Base-by-base conservation (phyloP, 1,284 basidiomycete genomes). In the Hymenochaete sp. region DNA sequence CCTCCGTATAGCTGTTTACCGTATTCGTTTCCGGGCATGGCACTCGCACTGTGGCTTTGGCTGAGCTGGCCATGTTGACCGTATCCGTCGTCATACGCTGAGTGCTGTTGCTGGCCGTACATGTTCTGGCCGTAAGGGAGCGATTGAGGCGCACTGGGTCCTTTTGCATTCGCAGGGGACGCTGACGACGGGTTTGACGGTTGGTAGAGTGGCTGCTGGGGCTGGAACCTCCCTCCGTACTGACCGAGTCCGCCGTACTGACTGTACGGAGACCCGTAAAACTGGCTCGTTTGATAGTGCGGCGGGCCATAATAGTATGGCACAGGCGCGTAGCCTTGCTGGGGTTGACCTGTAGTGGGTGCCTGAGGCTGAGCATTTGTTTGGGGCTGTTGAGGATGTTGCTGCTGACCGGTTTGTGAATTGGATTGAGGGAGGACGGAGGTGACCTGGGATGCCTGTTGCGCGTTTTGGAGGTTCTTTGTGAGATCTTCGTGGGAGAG, bases 221-320 rank as follows among this genome's bases (percentile, higher is more conserved):
- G 68, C 54, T 77, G 77, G 67, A 81, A 84, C 62, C 85, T 77
- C 18, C 79, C 61, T 3, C 79, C 81, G 56, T 84, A 86, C 63
- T 85, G 79, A 4, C 79, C 77, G 13, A 82, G 75, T 31, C 68
- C 70, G 52, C 84, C 84, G 10, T 73, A 77, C 29, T 77, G 78
- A 56, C 70, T 79, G 64, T 86, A 86, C 1, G 82, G 80, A 1
- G 72, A 62, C 33, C 80, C 76, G 52, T 84, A 85, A 61, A 76
- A 85, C 54, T 85, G 81, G 55, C 75, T 81, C 56, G 49, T 35
- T 14, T 50, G 49, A 35, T 48, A 31, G 22, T 81, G 83, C n/a
- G n/a, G n/a, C 14, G 75, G 72, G 46, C 56, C 59, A 53, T 66
- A 82, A 58, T 81, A 84, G 57, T 80, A 82, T 1, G 75, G 77